phyloP scores from a whole-genome alignment of 495 filamentous ascomycete genomes.

The Xylaria longipes region DNA sequence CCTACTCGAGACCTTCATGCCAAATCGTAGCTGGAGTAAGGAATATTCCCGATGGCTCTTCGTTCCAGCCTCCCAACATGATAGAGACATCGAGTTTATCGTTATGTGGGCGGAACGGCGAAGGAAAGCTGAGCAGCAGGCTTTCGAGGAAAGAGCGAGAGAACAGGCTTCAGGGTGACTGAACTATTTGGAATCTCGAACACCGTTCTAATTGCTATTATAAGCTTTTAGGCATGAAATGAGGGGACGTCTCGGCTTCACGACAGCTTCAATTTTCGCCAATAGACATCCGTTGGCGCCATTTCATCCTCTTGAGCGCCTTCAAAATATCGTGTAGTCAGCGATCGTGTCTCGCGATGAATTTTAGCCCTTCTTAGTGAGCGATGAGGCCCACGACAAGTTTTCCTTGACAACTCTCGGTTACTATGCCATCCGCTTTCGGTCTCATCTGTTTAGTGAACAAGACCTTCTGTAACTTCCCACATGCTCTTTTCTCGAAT shows the following conservation, averaged over 20 bases:
- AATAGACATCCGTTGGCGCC: background rate
- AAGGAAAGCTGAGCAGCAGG: conserved; percentile 5
- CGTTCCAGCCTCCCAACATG: conserved; percentile 50
- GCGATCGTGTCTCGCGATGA: background rate
- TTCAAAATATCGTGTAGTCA: background rate
- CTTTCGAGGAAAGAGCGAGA: background rate
- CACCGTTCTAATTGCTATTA: background rate
- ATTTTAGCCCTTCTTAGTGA: background rate
- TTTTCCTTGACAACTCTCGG: background rate
- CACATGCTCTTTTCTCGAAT: background rate
- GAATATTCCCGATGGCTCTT: conserved; percentile 51
- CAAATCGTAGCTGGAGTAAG: conserved; percentile 52
- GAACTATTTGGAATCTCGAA: background rate
- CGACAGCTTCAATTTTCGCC: background rate
- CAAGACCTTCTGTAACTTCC: background rate
- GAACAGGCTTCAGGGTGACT: background rate
- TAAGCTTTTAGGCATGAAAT: background rate
- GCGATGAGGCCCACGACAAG: background rate
- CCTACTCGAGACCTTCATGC: conserved; percentile 57
- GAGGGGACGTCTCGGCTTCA: background rate
- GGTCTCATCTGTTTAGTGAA: background rate
- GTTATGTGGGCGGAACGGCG: conserved; percentile 31
- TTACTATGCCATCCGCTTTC: background rate
- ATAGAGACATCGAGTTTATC: conserved; percentile 45
- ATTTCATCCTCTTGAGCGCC: background rate